These are phyloP conservation scores for Blastobotrys elegans DNA, from an alignment of 1,139 yeast genomes.

Conservation along the genomic window DNA sequence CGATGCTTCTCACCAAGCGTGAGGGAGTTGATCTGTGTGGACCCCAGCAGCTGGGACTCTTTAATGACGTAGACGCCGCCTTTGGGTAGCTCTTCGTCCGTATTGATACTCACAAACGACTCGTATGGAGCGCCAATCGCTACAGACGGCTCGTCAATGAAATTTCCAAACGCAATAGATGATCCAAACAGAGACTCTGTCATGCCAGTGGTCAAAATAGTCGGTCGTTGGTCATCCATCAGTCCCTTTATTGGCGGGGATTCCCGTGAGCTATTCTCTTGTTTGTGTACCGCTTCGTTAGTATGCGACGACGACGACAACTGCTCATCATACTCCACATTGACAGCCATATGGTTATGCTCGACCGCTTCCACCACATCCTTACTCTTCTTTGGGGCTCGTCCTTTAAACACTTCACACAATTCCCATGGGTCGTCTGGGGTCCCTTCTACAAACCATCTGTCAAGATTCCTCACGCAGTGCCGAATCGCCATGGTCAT, in stretches of 20 bases:
- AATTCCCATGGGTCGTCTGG: slow-evolving; percentile 39
- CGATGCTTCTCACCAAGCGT: not conserved
- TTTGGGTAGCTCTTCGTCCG: slow-evolving; percentile 15
- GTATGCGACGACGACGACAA: too few species aligned
- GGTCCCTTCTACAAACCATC: slow-evolving; percentile 39
- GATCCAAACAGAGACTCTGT: slow-evolving; percentile 38
- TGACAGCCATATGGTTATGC: not conserved
- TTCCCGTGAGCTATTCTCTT: too few species aligned
- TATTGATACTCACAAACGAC: slow-evolving; percentile 9
- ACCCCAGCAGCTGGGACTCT: slow-evolving; percentile 13
- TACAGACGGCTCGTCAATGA: slow-evolving; percentile 35
- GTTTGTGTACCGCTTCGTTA: not conserved
- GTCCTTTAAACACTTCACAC: slow-evolving; percentile 39
- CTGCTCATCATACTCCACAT: not conserved
- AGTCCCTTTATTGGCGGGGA: too few species aligned
- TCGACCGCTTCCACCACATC: not conserved
- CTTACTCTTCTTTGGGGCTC: not conserved
- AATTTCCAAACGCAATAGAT: slow-evolving; percentile 39
- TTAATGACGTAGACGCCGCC: slow-evolving; percentile 24
- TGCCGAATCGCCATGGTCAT: slow-evolving; percentile 37
- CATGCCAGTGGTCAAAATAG: slow-evolving; percentile 25
- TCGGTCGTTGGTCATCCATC: not conserved
- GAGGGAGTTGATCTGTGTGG: not conserved
- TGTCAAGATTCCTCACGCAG: slow-evolving; percentile 37
- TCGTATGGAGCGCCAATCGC: slow-evolving; percentile 51